Evolutionary conservation across 352 stramenopile genomes (phyloP).

Genomic region (Pythium apleroticum): DNA sequence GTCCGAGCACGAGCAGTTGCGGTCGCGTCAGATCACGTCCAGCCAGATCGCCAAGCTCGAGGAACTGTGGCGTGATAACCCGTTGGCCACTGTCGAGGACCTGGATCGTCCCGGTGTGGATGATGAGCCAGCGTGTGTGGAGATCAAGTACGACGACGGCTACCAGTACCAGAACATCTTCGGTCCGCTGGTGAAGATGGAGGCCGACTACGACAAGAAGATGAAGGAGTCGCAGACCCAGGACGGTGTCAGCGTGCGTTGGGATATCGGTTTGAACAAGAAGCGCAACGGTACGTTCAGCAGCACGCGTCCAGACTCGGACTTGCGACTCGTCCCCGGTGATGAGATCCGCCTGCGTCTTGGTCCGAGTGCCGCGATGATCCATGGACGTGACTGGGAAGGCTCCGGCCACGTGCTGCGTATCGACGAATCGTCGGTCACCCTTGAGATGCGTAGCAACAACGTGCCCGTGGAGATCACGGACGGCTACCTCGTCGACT

Average conservation of each 20-base stretch:
- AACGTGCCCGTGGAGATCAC: constrained; percentile 91
- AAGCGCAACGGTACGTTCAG: constrained; percentile 96
- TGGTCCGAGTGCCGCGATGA: constrained; percentile 73
- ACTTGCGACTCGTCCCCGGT: constrained; percentile 93
- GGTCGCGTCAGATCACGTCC: constrained; percentile 93
- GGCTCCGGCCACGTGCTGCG: constrained; percentile 93
- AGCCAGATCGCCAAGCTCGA: constrained; percentile 88
- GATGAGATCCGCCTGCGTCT: constrained; percentile 96
- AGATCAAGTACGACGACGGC: constrained; percentile 96
- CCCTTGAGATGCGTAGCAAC: constrained; percentile 83
- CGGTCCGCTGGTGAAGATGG: constrained; percentile 98
- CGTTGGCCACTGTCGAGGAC: constrained; percentile 95
- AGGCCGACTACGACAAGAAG: constrained; percentile 99
- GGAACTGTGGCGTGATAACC: constrained; percentile 97
- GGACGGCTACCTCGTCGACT: constrained; percentile 97
- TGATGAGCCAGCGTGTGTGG: constrained; percentile 83
- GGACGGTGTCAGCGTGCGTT: constrained; percentile 91
- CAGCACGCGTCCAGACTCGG: constrained; percentile 86
- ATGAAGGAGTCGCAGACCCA: constrained; percentile 98
- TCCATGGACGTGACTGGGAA: constrained; percentile 92
- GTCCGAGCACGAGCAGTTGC: constrained; percentile 89
- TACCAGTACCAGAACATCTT: constrained; percentile 99
- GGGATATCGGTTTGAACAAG: constrained; percentile 96
- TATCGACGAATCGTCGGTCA: constrained; percentile 83
- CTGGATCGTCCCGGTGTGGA: constrained; percentile 93